phyloP scores from a whole-genome alignment of 768 basidiomycete species.

The Xerocomellus chrysenteron region DNA sequence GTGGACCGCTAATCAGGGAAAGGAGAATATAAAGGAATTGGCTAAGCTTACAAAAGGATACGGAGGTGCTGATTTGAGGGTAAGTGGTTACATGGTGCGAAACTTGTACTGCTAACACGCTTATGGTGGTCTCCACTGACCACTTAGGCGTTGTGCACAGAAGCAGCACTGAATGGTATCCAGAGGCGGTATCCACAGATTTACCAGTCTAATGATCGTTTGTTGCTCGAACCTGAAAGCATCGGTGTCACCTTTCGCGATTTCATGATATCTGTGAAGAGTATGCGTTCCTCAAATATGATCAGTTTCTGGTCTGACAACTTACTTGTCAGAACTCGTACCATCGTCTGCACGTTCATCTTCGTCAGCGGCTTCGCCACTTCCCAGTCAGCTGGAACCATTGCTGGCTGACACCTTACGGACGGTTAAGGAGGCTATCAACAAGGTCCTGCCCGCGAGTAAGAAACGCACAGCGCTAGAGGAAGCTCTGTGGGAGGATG shows the following conservation, averaged over 20 bases:
- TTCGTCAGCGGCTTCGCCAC: constrained; percentile 77
- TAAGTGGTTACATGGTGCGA: constrained; percentile 36
- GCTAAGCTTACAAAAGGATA: constrained; percentile 95
- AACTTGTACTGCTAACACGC: neutral
- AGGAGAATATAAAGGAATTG: constrained; percentile 58
- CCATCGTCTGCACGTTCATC: constrained; percentile 94
- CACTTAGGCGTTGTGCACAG: constrained; percentile 85
- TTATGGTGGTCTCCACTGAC: constrained; percentile 1
- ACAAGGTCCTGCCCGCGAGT: constrained; percentile 71
- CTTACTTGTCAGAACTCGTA: constrained; percentile 64
- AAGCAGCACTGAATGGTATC: constrained; percentile 94
- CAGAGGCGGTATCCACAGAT: constrained; percentile 97
- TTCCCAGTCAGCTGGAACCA: constrained; percentile 83
- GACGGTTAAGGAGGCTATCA: constrained; percentile 68
- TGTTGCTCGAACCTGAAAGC: constrained; percentile 80
- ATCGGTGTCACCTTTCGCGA: constrained; percentile 85
- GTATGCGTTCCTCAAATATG: constrained; percentile 43
- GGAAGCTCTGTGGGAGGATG: constrained; percentile 93
- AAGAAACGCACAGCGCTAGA: constrained; percentile 86
- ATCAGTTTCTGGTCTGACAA: constrained; percentile 3
- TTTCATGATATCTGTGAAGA: constrained; percentile 97
- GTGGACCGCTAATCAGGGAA: constrained; percentile 57
- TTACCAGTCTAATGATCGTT: constrained; percentile 85
- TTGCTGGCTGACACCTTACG: constrained; percentile 69
- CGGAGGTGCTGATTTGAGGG: constrained; percentile 94